phyloP scores from a whole-genome alignment of 331 rosid species.

The Malus hybrid region DNA sequence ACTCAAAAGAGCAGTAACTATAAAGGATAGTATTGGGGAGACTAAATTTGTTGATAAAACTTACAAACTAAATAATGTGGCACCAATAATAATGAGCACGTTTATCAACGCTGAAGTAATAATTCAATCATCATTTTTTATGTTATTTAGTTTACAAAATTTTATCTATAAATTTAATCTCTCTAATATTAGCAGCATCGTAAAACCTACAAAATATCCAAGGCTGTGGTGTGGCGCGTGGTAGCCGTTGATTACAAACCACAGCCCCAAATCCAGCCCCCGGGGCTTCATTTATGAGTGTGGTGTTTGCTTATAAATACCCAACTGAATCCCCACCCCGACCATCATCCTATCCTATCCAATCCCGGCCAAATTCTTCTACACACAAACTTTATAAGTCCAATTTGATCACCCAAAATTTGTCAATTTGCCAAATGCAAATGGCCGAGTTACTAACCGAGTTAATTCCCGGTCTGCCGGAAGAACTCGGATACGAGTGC shows the following conservation, averaged over 20 bases:
- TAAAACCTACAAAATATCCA: neutral
- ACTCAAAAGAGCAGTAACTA: no score
- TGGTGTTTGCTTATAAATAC: neutral
- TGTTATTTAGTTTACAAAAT: no score
- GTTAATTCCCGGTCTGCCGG: constrained; percentile 56
- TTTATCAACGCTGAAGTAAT: no score
- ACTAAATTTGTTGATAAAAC: no score
- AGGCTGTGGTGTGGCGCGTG: neutral
- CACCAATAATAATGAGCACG: no score
- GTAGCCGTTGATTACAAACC: neutral
- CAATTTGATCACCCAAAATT: neutral
- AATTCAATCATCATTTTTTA: no score
- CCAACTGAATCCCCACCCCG: neutral
- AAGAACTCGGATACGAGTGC: constrained; percentile 65
- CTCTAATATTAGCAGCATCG: accelerated
- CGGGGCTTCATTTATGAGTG: neutral
- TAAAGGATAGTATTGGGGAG: accelerated
- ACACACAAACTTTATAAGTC: neutral
- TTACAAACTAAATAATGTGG: no score
- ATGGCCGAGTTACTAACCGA: constrained; percentile 1
- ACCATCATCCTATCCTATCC: neutral
- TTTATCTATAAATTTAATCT: no score
- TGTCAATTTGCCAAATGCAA: neutral
- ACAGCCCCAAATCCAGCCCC: neutral
- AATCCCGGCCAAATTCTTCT: neutral